Evolutionary conservation across 2,329 filamentous ascomycete genomes (phyloP).

Genomic region (Penicillium thymicola): DNA sequence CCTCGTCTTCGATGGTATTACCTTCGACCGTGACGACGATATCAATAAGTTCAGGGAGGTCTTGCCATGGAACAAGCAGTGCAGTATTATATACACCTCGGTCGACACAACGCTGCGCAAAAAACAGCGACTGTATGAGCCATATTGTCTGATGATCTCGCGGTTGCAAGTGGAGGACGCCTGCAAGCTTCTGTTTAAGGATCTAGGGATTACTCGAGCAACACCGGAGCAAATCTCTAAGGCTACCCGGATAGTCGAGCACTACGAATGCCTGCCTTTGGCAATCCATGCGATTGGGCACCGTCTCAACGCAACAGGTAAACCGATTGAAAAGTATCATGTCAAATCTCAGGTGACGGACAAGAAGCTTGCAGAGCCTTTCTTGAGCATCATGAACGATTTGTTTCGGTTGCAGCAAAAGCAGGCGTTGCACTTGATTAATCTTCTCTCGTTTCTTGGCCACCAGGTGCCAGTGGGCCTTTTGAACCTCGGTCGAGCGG

Average conservation of each 20-base stretch:
- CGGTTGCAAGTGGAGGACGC: slow-evolving; percentile 57
- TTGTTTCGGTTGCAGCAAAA: slow-evolving; percentile 39
- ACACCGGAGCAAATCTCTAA: slow-evolving; percentile 54
- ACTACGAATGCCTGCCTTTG: slow-evolving; percentile 63
- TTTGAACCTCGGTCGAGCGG: slow-evolving; percentile 52
- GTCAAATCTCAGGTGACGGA: slow-evolving; percentile 56
- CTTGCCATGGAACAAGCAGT: slow-evolving; percentile 62
- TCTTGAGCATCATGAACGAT: slow-evolving; percentile 49
- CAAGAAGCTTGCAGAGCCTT: slow-evolving; percentile 52
- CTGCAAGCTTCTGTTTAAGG: slow-evolving; percentile 58
- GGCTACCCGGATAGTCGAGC: slow-evolving; percentile 60
- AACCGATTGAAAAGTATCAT: slow-evolving; percentile 59
- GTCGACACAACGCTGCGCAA: slow-evolving; percentile 57
- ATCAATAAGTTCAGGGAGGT: slow-evolving; percentile 53
- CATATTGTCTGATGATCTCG: slow-evolving; percentile 57
- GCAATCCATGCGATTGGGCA: slow-evolving; percentile 66
- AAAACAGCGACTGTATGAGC: slow-evolving; percentile 58
- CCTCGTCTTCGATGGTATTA: slow-evolving; percentile 64
- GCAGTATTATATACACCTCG: slow-evolving; percentile 66
- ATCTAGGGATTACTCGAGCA: slow-evolving; percentile 58
- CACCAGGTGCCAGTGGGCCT: slow-evolving; percentile 65
- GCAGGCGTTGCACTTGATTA: slow-evolving; percentile 63
- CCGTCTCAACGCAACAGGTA: slow-evolving; percentile 58
- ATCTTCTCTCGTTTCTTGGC: slow-evolving; percentile 62
- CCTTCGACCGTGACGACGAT: slow-evolving; percentile 56